These are phyloP conservation scores for Cordia subcordata DNA, from an alignment of 257 asterid genomes.

Conservation along the genomic window DNA sequence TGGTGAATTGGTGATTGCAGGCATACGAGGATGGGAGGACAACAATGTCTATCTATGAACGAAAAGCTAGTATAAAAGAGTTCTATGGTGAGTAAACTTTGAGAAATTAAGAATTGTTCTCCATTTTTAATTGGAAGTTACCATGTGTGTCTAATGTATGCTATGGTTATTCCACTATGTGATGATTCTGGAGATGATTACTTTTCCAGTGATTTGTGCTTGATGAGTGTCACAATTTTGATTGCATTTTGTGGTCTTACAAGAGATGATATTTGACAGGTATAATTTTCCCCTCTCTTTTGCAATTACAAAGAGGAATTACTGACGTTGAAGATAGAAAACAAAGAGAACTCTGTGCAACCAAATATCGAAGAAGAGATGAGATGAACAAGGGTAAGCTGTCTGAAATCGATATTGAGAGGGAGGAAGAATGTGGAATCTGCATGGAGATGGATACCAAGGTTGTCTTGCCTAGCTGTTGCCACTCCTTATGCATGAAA, in stretches of 20 bases:
- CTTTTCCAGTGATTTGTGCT: background rate
- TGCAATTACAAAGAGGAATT: constrained; percentile 78
- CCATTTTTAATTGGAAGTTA: background rate
- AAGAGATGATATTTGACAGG: constrained; percentile 35
- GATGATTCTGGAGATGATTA: too few species aligned
- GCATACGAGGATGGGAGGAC: constrained; percentile 81
- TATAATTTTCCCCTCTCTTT: constrained; percentile 81
- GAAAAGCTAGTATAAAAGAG: constrained; percentile 73
- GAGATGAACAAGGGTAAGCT: constrained; percentile 66
- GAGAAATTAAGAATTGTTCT: background rate
- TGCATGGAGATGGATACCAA: constrained; percentile 82
- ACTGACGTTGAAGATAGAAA: constrained; percentile 78
- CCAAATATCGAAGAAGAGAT: constrained; percentile 49
- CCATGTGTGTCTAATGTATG: too few species aligned
- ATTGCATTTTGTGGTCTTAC: constrained; percentile 12
- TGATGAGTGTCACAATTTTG: background rate
- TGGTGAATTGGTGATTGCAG: constrained; percentile 37
- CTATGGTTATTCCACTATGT: too few species aligned
- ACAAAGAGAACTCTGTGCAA: constrained; percentile 61
- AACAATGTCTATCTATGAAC: constrained; percentile 67
- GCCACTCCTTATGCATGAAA: constrained; percentile 73
- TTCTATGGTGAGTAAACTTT: constrained; percentile 67
- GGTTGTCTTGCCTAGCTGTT: constrained; percentile 83
- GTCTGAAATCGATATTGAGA: constrained; percentile 76
- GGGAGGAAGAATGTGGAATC: constrained; percentile 95